Percentiles rank a stretch among this genome's conserved stretches.
phyloP scores from a whole-genome alignment of 2,329 filamentous ascomycete genomes.

The Fusarium coicis region DNA sequence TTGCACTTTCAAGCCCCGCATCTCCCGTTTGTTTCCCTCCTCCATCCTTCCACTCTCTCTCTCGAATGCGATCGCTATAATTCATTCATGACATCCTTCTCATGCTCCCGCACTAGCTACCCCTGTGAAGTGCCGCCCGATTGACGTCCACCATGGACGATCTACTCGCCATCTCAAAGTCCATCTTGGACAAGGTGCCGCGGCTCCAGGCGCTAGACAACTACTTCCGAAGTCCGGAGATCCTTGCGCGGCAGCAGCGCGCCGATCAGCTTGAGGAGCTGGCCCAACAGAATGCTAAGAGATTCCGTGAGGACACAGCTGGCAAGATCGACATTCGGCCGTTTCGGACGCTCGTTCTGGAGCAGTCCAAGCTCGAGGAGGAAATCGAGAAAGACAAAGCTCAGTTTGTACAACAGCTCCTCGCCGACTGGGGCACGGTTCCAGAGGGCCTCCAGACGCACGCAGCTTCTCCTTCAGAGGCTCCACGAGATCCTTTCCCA shows the following conservation, averaged over 20 bases:
- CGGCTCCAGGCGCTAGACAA: conserved; percentile 44
- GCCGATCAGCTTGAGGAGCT: not conserved
- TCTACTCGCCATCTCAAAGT: not conserved
- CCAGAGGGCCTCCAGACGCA: not conserved
- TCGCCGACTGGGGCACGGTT: not conserved
- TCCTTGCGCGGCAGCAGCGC: not conserved
- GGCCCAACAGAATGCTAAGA: not conserved
- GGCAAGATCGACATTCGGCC: not conserved
- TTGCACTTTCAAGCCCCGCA: not conserved
- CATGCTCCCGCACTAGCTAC: not conserved
- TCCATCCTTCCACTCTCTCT: not conserved
- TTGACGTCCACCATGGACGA: not conserved
- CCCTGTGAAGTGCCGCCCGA: not conserved
- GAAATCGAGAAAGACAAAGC: not conserved
- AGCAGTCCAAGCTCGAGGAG: not conserved
- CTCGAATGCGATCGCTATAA: not conserved
- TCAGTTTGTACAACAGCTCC: not conserved
- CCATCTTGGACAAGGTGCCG: not conserved
- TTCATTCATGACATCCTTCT: not conserved
- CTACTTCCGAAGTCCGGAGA: not conserved
- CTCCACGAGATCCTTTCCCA: not conserved
- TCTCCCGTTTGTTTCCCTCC: not conserved
- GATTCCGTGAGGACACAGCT: not conserved
- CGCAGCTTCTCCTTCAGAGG: not conserved
- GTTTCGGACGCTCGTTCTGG: not conserved